These are phyloP conservation scores for Fusarium sp. DNA, from an alignment of 2,329 filamentous ascomycete genomes.

Conservation along the genomic window DNA sequence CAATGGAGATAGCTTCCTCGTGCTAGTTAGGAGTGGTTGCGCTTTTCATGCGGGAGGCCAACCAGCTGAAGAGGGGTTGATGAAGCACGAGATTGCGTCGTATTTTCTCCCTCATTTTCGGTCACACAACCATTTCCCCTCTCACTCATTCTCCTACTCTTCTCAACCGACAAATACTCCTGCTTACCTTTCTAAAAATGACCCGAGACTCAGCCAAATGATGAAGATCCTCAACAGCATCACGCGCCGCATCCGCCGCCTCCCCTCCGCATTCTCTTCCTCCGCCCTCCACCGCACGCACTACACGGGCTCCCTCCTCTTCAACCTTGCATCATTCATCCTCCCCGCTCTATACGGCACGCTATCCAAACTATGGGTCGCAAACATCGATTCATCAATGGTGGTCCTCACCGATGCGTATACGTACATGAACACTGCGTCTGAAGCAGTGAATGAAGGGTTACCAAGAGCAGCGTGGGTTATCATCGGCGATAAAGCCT, in stretches of 20 bases:
- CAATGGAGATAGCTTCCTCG: fast-evolving
- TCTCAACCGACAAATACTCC: fast-evolving
- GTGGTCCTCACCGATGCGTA: constrained; percentile 58
- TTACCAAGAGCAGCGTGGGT: constrained; percentile 74
- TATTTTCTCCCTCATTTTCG: not conserved
- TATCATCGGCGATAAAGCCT: constrained; percentile 71
- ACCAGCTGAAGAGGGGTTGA: constrained; percentile 1
- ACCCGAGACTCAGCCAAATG: fast-evolving
- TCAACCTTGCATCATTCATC: constrained; percentile 70
- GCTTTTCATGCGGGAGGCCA: constrained; percentile 15
- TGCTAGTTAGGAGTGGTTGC: not conserved
- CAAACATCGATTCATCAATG: constrained; percentile 67
- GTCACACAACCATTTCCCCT: not conserved
- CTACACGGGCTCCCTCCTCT: constrained; percentile 66
- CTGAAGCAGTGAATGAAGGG: constrained; percentile 77
- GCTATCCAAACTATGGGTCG: constrained; percentile 75
- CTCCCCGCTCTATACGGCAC: constrained; percentile 74
- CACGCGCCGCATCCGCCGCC: not conserved
- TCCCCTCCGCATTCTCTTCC: not conserved
- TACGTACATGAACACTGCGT: constrained; percentile 74
- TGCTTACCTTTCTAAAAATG: fast-evolving
- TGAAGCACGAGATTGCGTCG: not conserved
- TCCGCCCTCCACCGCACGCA: constrained; percentile 30
- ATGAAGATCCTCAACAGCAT: constrained; percentile 12
- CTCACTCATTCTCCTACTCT: fast-evolving